Conservation (phyloP, 2,329 filamentous ascomycete genomes). For the Colletotrichum chlorophyti region DNA sequence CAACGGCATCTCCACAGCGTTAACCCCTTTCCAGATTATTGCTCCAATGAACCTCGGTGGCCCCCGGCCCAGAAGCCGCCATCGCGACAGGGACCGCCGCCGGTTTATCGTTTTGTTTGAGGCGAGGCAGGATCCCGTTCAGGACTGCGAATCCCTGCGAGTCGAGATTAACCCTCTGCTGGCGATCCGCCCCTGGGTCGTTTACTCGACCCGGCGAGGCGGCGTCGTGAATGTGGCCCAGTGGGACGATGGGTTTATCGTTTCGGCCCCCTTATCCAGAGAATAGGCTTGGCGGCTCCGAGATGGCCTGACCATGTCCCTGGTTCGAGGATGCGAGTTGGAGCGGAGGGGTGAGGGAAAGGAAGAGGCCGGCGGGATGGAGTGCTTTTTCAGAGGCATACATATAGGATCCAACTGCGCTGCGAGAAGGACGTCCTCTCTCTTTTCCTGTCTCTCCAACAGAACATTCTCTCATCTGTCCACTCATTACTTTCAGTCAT, state of each 20-base stretch:
- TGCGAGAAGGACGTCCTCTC: neutral
- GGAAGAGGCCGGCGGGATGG: neutral
- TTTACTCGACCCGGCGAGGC: conserved; percentile 11
- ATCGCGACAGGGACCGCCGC: too few species aligned
- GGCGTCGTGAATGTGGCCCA: conserved; percentile 11
- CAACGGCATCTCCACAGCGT: conserved; percentile 17
- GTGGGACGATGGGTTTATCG: conserved; percentile 10
- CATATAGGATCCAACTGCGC: conserved; percentile 14
- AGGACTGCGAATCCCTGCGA: neutral
- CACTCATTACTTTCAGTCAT: conserved; percentile 27
- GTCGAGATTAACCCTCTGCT: conserved; percentile 15
- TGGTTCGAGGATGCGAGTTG: neutral
- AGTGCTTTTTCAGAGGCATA: neutral
- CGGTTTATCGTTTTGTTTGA: too few species aligned
- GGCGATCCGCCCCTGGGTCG: neutral
- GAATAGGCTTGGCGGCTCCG: conserved; percentile 12
- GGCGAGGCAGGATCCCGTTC: neutral
- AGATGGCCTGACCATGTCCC: conserved; percentile 9
- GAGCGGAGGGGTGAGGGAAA: neutral
- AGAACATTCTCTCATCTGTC: conserved; percentile 27
- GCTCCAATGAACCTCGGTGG: conserved; percentile 11
- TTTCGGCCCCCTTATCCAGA: conserved; percentile 18
- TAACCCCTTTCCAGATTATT: conserved; percentile 23
- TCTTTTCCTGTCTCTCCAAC: conserved; percentile 5
- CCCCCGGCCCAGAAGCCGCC: neutral